These are phyloP conservation scores for Tubosaeta sp. DNA, from an alignment of 768 basidiomycete species.

Conservation along the genomic window DNA sequence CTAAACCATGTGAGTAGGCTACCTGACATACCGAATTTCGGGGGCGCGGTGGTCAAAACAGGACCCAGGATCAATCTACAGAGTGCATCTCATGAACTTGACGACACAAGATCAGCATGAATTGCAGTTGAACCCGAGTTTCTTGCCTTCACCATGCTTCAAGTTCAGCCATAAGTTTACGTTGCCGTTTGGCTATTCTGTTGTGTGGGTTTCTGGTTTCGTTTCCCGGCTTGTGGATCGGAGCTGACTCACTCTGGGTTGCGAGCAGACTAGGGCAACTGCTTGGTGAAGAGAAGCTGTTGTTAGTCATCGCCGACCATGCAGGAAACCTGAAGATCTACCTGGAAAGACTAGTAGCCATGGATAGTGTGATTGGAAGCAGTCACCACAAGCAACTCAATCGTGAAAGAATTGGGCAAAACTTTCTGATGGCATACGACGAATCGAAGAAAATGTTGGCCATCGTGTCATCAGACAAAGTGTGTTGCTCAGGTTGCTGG, in stretches of 20 bases:
- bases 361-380: conserved; percentile 31
- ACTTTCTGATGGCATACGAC: conserved; percentile 46
- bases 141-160: conserved; percentile 22
- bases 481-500: conserved; percentile 3
- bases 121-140: not conserved
- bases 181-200: conserved; percentile 17
- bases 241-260: not conserved
- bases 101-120: too few relatives aligned
- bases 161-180: conserved; percentile 10
- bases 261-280: conserved; percentile 35
- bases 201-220: conserved; percentile 8
- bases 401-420: conserved; percentile 43
- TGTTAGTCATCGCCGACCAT: conserved; percentile 39
- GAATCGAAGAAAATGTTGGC: conserved; percentile 48
- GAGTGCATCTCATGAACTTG: conserved; percentile 9
- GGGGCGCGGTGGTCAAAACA: conserved; percentile 9
- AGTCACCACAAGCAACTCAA: conserved; percentile 32
- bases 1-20: not conserved
- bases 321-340: conserved; percentile 35
- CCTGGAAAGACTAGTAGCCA: conserved; percentile 29
- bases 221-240: not conserved
- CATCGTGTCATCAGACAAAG: conserved; percentile 42
- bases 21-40: not conserved
- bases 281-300: conserved; percentile 36
- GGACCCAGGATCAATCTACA: conserved; percentile 15